A percentile compares a stretch with the other conserved stretches of the same genome.
These are phyloP conservation scores for Lodderomyces orthopsilosis DNA, from an alignment of 1,139 yeast genomes.

Conservation along the genomic window DNA sequence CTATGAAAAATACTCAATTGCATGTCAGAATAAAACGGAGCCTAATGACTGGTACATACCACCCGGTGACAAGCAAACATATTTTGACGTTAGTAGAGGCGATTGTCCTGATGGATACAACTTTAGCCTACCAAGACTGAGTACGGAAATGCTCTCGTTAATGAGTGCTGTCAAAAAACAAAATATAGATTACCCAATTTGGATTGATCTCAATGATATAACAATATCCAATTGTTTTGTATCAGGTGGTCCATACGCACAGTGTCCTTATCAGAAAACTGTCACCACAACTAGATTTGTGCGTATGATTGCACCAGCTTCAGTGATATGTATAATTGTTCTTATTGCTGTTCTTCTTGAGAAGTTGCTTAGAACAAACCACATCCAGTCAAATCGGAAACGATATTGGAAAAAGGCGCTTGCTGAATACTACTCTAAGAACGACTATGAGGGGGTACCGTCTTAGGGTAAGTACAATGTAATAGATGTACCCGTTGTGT, in stretches of 20 bases:
- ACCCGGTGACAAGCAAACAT: constrained; percentile 30
- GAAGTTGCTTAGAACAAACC: constrained; percentile 31
- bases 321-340: constrained; percentile 52
- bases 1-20: constrained; percentile 46
- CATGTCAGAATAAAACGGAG: constrained; percentile 50
- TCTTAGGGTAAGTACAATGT: constrained; percentile 18
- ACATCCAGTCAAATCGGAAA: constrained; percentile 42
- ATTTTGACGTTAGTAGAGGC: constrained; percentile 48
- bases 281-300: constrained; percentile 57
- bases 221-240: constrained; percentile 80
- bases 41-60: constrained; percentile 51
- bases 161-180: constrained; percentile 20
- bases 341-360: constrained; percentile 41
- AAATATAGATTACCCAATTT: constrained; percentile 39
- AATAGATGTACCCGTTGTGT: no score
- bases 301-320: constrained; percentile 64
- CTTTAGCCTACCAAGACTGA: constrained; percentile 59
- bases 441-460: constrained; percentile 48
- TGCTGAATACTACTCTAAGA: constrained; percentile 34
- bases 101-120: constrained; percentile 50
- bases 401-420: constrained; percentile 39
- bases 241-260: constrained; percentile 73
- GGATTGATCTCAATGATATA: constrained; percentile 86
- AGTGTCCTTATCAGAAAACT: constrained; percentile 71
- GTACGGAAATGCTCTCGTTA: constrained; percentile 35